Base-by-base conservation (phyloP, 352 stramenopile genomes). In the Phytophthora capsici region DNA sequence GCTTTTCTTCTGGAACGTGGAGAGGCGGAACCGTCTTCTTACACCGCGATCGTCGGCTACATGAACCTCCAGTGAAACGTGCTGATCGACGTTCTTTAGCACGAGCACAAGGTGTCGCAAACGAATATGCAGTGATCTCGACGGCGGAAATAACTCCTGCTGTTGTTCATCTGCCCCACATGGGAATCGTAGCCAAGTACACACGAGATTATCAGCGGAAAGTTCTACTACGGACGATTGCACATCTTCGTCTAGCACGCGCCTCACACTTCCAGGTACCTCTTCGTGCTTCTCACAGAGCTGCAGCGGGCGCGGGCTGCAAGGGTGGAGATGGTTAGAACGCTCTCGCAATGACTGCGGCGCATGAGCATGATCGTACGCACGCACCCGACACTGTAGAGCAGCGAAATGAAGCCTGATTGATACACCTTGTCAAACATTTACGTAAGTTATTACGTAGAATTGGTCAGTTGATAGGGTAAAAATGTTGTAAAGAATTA, bases 191-290 rank as follows among this genome's bases (percentile, higher is more conserved):
- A 87, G 56, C 80, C 77, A 89, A 20, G 80, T 87, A 43, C 71
- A 47, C 25, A 63, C 58, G 25, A 86, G 56, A 50, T 71, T 79
- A 23, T 71, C 54, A 6, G 34, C 62, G 9, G 37, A 46, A 43
- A 89, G 75, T 55, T 86, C 77, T 25, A 89, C 70, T 38, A 87
- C 80, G 7, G 77, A 72, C 46, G 77, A 89, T 69, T 89, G 80
- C 49, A 89, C 59, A 38, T 84, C 66, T 22, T 84, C 75, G 47
- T 89, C 80, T 49, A 89, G 71, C 52, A 87, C 73, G 16, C 80
- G 75, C 23, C 65, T 44, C 22, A 89, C 66, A 57, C 65, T 75
- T 51, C 49, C 62, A 12, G 60, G 57, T 6, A 37, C 12, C 38
- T 81, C 70, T 43, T 81, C 63, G 26, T 74, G 70, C 63, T 86